Evolutionary conservation across 2,329 filamentous ascomycete species (phyloP).

Genomic region (Ophiostoma piceae): DNA sequence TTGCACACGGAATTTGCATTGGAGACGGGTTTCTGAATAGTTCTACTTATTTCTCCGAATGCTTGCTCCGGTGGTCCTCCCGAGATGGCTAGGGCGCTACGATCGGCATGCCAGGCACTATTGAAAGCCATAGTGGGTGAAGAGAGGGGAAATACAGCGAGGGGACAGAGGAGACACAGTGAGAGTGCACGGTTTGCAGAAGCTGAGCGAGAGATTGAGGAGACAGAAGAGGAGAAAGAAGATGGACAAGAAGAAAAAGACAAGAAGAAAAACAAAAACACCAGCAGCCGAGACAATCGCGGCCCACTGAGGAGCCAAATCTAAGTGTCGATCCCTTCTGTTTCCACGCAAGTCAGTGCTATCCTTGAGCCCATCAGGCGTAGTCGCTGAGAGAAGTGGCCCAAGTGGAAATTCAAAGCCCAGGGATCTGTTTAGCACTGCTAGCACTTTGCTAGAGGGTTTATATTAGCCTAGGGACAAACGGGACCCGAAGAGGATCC

Average conservation of each 20-base stretch:
- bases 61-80: neutral
- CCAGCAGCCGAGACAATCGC: neutral
- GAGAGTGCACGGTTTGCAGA: neutral
- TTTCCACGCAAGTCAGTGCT: neutral
- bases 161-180: too few relatives aligned
- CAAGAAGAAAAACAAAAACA: neutral
- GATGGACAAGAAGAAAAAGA: neutral
- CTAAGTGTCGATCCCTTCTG: neutral
- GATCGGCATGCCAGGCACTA: neutral
- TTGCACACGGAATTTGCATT: neutral
- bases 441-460: too few relatives aligned
- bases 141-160: neutral
- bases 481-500: neutral
- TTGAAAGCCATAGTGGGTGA: neutral
- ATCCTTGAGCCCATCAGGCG: neutral
- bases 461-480: too few relatives aligned
- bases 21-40: neutral
- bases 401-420: neutral
- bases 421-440: too few relatives aligned
- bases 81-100: neutral
- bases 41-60: neutral
- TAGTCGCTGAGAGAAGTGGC: neutral
- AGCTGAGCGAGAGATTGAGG: neutral
- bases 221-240: too few relatives aligned
- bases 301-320: neutral